Percentiles rank a stretch among this genome's conserved stretches.
Conservation (phyloP, 1,284 basidiomycete genomes). For the Bondarzewia mesenterica region DNA sequence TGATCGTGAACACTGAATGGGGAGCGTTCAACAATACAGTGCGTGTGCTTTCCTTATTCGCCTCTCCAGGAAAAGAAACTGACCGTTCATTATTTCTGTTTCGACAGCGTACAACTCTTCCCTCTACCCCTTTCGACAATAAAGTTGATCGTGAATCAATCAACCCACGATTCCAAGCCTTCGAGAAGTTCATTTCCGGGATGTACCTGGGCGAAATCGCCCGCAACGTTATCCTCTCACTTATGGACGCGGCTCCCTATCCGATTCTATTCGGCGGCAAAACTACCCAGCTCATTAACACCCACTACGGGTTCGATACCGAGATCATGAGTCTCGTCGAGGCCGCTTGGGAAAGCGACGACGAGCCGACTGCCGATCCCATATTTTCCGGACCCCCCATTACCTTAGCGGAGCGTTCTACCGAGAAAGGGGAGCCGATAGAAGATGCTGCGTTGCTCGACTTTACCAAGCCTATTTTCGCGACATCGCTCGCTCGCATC, state of each 20-base stretch:
- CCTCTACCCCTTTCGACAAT: slow-evolving; percentile 90
- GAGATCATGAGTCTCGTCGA: slow-evolving; percentile 89
- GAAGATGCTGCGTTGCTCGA: slow-evolving; percentile 8
- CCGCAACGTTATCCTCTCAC: slow-evolving; percentile 77
- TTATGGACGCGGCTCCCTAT: slow-evolving; percentile 74
- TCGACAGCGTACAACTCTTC: slow-evolving; percentile 71
- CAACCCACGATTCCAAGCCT: slow-evolving; percentile 90
- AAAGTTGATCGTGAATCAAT: slow-evolving; percentile 89
- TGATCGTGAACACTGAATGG: slow-evolving; percentile 99
- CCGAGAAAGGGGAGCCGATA: not conserved
- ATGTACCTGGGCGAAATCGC: slow-evolving; percentile 98
- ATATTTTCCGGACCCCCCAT: slow-evolving; percentile 11
- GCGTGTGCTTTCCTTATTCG: slow-evolving; percentile 20
- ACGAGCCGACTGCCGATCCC: slow-evolving; percentile 9
- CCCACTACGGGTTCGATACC: slow-evolving; percentile 91
- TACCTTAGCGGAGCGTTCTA: slow-evolving; percentile 1
- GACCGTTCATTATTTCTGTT: not conserved
- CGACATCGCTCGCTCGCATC: not conserved
- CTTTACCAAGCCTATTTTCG: slow-evolving; percentile 6
- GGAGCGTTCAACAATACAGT: slow-evolving; percentile 91
- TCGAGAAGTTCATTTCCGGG: slow-evolving; percentile 98
- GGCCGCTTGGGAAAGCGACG: slow-evolving; percentile 51
- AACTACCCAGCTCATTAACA: slow-evolving; percentile 68
- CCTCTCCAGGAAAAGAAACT: not conserved
- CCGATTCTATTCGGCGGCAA: slow-evolving; percentile 76